Evolutionary conservation across 768 basidiomycete genomes (phyloP), one percentile per base, ranked within the genome.

Genomic region (Vishniacozyma victoriae): DNA sequence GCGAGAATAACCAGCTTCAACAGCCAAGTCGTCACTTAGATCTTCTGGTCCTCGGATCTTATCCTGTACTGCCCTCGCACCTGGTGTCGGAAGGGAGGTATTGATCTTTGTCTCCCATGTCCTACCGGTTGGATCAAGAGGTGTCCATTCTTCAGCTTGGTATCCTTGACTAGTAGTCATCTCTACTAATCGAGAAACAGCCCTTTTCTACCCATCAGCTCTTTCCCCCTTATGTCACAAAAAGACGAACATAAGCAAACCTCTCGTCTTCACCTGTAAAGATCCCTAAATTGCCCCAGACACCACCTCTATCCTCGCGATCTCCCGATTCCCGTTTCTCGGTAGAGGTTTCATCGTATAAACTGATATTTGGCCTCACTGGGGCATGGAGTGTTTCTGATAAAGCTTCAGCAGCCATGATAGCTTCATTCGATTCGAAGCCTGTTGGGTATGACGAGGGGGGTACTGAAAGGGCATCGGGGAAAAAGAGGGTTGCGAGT

Each of bases 261-360:
- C 78, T 76, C 64, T 83, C 81, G 56, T 82, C 82, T 62, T 81
- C 52, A 37, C 73, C 80, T 67, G 71, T 67, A 43, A 81, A 80
- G 35, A 82, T 80, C 1, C 78, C 75, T 19, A 82, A 57, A n/a
- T 71, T 76, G 52, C 78, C 76, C 43, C 82, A 75, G 18, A 67
- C 55, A 1, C 52, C 20, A 66, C 71, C 19, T 55, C 57, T 23
- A 45, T 59, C 42, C 24, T 49, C 46, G 33, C 38, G 29, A 33
- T 57, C 52, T 25, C 39, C 40, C 49, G 56, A 53, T 48, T 63
- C 49, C 46, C 58, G 41, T 29, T 50, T 23, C 6, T 51, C 54
- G 15, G 54, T 26, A 7, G 56, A 50, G 19, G 54, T 27, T 16
- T 52, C 57, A 52, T 79, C 76, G 61, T 83, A 82, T 3, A 77